Base-by-base conservation (phyloP, 1,284 basidiomycete species). In the Ustilago crameri region DNA sequence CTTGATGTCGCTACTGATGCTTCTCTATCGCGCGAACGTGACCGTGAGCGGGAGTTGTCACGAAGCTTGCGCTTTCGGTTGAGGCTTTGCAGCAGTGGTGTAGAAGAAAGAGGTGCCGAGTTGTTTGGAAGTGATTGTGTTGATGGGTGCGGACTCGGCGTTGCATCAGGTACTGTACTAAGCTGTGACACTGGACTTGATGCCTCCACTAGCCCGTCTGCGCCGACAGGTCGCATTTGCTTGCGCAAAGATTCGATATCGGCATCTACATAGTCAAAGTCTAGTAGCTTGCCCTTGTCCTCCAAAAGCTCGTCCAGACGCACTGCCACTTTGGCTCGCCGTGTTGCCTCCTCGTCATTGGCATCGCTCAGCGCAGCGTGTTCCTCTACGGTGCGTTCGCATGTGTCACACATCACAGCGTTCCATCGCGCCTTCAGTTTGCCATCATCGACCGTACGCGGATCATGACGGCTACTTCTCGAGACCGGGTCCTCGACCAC, bases 231-330 rank as follows among this genome's bases (percentile, higher is more conserved):
- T 32, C 59, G 40, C 69, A 72, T 72, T 43, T 72, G 69, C 77
- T 89, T 89, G 61, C 90, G 87, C 55, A 95, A 83, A 8, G 90
- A 90, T 35, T 86, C 81, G 46, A 92, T 88, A 81, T 91, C 88
- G 40, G 88, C 86, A 84, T 93, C 88, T 37, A 86, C 85, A 84
- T 93, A 90, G 66, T 88, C 86, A 82, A 96, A 91, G 84, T 93
- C 90, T 14, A 91, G 86, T 24, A 95, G 85, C 77, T 88, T 88
- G 48, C 88, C 88, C 47, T 87, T 87, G 82, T 93, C 92, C 91
- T 93, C 88, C 41, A 95, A 85, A 51, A 93, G 83, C 84, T 94
- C 92, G 81, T 96, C 93, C 51, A 95, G 86, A 51, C 91, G 87
- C 52, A 91, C 87, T 3, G 92, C 93, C 9, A 93, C 89, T 71